These are phyloP conservation scores for Termitomyces sp. DNA, from an alignment of 768 basidiomycete species.

Conservation along the genomic window DNA sequence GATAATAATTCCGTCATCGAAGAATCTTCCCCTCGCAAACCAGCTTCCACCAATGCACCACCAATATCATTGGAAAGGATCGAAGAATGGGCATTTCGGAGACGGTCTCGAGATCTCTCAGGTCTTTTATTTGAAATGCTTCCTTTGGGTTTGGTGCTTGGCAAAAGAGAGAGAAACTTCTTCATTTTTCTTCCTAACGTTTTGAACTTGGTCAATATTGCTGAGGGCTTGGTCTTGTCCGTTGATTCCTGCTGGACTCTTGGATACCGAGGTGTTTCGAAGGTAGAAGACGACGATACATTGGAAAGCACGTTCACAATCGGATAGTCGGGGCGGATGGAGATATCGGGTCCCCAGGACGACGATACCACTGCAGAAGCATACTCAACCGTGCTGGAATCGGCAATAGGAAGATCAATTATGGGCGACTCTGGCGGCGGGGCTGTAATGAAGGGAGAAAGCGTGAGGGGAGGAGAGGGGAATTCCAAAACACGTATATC, in stretches of 20 bases:
- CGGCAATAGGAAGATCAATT: neutral
- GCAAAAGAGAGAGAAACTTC: conserved; percentile 16
- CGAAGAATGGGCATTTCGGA: neutral
- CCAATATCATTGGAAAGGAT: neutral
- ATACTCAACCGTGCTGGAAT: conserved; percentile 27
- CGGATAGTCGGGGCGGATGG: conserved; percentile 8
- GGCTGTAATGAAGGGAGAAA: conserved; percentile 17
- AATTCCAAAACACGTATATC: conserved; percentile 8
- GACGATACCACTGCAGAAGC: conserved; percentile 31
- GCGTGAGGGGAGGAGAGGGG: conserved; percentile 15
- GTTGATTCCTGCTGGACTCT: neutral
- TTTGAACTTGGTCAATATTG: conserved; percentile 20
- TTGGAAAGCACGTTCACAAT: neutral
- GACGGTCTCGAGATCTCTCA: neutral
- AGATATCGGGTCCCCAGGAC: conserved; percentile 22
- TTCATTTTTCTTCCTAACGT: conserved; percentile 25
- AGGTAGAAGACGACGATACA: neutral
- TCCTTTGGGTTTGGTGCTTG: neutral
- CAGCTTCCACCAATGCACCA: neutral
- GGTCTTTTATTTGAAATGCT: neutral
- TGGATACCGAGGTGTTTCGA: neutral
- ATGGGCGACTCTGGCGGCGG: conserved; percentile 6
- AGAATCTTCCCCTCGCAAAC: neutral
- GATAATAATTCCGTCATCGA: conserved; percentile 2
- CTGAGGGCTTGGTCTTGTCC: neutral